Conservation (phyloP, 1,284 basidiomycete genomes). For the Mycena sp. region DNA sequence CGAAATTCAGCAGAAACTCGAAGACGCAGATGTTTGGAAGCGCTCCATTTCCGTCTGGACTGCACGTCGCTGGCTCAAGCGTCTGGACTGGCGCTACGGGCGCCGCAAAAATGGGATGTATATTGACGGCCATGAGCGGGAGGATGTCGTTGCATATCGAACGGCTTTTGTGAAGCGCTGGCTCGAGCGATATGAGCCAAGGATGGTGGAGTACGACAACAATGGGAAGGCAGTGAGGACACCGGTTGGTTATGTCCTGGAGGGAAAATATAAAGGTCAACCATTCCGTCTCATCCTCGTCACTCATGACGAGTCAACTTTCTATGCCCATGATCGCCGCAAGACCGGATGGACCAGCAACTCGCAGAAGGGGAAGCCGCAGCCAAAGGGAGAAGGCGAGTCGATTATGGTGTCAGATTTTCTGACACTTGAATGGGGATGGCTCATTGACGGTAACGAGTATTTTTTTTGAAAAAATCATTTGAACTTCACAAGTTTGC, state of each 20-base stretch:
- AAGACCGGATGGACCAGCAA: slow-evolving; percentile 42
- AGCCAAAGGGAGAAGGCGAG: slow-evolving; percentile 41
- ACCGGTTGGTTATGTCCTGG: slow-evolving; percentile 38
- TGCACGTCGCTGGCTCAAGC: no score
- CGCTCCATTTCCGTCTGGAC: no score
- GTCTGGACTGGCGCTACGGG: no score
- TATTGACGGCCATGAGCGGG: no score
- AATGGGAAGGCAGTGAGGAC: slow-evolving; percentile 30
- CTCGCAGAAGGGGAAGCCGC: slow-evolving; percentile 9
- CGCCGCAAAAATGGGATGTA: no score
- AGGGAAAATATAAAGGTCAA: slow-evolving; percentile 19
- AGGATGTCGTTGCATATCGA: slow-evolving; percentile 42
- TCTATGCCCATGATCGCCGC: slow-evolving; percentile 46
- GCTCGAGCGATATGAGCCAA: slow-evolving; percentile 24
- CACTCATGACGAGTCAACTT: slow-evolving; percentile 51
- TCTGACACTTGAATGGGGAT: slow-evolving; percentile 42
- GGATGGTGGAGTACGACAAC: slow-evolving; percentile 31
- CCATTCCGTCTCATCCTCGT: slow-evolving; percentile 40
- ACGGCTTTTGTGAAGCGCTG: slow-evolving; percentile 18
- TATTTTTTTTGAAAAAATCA: slow-evolving; percentile 20
- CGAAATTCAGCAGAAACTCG: no score
- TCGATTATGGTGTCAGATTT: slow-evolving; percentile 49
- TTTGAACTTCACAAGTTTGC: slow-evolving; percentile 36
- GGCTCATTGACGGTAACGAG: slow-evolving; percentile 36
- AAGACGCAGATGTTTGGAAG: no score